These are phyloP conservation scores for Kluyveromyces aestuarii DNA, from an alignment of 805 yeast species.

Conservation along the genomic window DNA sequence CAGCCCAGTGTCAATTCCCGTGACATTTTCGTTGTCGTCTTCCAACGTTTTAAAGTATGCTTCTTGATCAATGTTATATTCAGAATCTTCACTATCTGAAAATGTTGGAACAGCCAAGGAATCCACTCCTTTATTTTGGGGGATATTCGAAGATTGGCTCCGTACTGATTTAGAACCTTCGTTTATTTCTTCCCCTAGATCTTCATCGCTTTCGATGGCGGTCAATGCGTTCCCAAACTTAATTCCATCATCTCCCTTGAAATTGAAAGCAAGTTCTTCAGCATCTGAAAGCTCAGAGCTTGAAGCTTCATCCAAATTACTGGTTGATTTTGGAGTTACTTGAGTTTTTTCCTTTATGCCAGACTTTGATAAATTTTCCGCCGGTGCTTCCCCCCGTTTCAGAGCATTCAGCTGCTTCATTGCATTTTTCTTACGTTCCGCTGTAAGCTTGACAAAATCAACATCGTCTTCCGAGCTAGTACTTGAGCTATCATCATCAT, in stretches of 20 bases:
- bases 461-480: conserved; percentile 57
- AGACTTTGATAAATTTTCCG: conserved; percentile 14
- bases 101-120: conserved; percentile 23
- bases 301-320: conserved; percentile 9
- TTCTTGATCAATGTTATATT: conserved; percentile 26
- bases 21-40: conserved; percentile 26
- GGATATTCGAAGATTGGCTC: neutral
- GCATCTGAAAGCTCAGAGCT: conserved; percentile 12
- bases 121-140: conserved; percentile 10
- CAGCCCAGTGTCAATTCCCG: conserved; percentile 24
- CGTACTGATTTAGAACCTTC: conserved; percentile 8
- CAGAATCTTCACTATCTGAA: conserved; percentile 28
- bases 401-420: conserved; percentile 37
- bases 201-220: conserved; percentile 32
- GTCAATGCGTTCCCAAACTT: conserved; percentile 30
- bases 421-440: conserved; percentile 51
- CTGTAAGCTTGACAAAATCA: conserved; percentile 65
- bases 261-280: conserved; percentile 20
- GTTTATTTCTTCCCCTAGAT: conserved; percentile 16
- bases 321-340: conserved; percentile 9
- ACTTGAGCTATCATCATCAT: conserved; percentile 27
- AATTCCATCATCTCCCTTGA: conserved; percentile 20
- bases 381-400: conserved; percentile 29
- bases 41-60: conserved; percentile 24
- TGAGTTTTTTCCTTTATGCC: conserved; percentile 3